Percentiles rank a stretch among this genome's conserved stretches.
Evolutionary conservation across 2,329 filamentous ascomycete species (phyloP).

Genomic region (Nannizziopsis arthrosporioides): DNA sequence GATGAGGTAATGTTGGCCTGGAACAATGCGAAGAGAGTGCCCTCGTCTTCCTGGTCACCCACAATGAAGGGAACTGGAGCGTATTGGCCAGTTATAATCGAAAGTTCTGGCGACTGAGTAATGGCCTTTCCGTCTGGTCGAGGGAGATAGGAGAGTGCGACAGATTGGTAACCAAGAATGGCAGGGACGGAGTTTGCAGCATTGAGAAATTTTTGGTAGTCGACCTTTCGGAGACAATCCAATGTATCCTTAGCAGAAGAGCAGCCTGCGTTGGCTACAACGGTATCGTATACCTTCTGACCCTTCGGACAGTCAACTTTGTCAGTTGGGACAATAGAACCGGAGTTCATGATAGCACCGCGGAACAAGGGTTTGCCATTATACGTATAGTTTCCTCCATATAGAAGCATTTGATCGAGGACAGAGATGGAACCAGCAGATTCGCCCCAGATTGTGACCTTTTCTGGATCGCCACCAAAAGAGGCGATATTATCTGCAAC

Average conservation of each 20-base stretch:
- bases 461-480: slow-evolving; percentile 68
- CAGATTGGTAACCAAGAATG: slow-evolving; percentile 53
- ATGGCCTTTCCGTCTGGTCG: slow-evolving; percentile 58
- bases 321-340: slow-evolving; percentile 50
- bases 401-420: slow-evolving; percentile 63
- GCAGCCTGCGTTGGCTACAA: slow-evolving; percentile 39
- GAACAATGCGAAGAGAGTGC: slow-evolving; percentile 60
- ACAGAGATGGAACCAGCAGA: slow-evolving; percentile 61
- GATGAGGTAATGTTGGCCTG: slow-evolving; percentile 56
- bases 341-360: slow-evolving; percentile 66
- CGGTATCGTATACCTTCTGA: slow-evolving; percentile 44
- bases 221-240: slow-evolving; percentile 37
- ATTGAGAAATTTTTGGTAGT: slow-evolving; percentile 42
- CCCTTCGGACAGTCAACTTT: slow-evolving; percentile 54
- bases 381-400: slow-evolving; percentile 60
- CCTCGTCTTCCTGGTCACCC: slow-evolving; percentile 70
- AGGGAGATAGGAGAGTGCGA: slow-evolving; percentile 62
- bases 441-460: slow-evolving; percentile 71
- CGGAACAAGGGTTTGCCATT: slow-evolving; percentile 65
- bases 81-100: slow-evolving; percentile 44
- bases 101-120: slow-evolving; percentile 50
- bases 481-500: slow-evolving; percentile 62
- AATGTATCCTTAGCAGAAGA: slow-evolving; percentile 33
- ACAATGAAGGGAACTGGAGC: slow-evolving; percentile 53
- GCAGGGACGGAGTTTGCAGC: slow-evolving; percentile 60